These are phyloP conservation scores for Saururus chinensis DNA, from an alignment of 164 flowering plant species.

Conservation along the genomic window DNA sequence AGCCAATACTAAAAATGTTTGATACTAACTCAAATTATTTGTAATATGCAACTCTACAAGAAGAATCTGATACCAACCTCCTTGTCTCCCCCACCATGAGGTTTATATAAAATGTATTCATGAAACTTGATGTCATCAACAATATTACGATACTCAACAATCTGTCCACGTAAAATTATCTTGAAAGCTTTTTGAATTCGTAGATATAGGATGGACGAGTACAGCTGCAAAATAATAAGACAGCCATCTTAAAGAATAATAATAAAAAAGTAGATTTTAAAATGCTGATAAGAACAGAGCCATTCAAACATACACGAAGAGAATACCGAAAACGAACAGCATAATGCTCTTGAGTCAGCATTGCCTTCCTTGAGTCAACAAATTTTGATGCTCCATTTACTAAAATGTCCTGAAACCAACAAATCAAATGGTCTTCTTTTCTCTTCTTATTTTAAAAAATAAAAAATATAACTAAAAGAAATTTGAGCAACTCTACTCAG, in stretches of 20 bases:
- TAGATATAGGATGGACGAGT: constrained; percentile 76
- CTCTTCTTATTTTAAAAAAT: neutral
- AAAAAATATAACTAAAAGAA: neutral
- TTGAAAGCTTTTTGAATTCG: constrained; percentile 54
- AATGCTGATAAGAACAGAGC: neutral
- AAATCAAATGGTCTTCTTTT: neutral
- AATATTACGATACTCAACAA: constrained; percentile 63
- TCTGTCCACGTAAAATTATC: constrained; percentile 60
- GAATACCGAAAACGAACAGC: constrained; percentile 59
- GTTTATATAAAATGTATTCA: constrained; percentile 68
- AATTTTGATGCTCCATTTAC: constrained; percentile 30
- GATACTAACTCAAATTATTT: neutral
- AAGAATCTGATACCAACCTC: constrained; percentile 41
- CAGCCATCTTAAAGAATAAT: neutral
- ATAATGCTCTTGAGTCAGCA: constrained; percentile 50
- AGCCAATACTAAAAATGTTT: no score
- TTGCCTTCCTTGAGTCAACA: constrained; percentile 12
- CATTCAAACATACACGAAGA: constrained; percentile 51
- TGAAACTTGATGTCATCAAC: constrained; percentile 65
- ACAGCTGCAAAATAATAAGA: constrained; percentile 27
- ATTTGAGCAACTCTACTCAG: neutral
- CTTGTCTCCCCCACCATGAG: constrained; percentile 43
- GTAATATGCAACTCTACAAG: neutral
- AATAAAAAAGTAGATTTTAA: neutral
- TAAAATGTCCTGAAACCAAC: constrained; percentile 58